These are phyloP conservation scores for Termitomyces titanicus DNA, from an alignment of 768 basidiomycete species.

Conservation along the genomic window DNA sequence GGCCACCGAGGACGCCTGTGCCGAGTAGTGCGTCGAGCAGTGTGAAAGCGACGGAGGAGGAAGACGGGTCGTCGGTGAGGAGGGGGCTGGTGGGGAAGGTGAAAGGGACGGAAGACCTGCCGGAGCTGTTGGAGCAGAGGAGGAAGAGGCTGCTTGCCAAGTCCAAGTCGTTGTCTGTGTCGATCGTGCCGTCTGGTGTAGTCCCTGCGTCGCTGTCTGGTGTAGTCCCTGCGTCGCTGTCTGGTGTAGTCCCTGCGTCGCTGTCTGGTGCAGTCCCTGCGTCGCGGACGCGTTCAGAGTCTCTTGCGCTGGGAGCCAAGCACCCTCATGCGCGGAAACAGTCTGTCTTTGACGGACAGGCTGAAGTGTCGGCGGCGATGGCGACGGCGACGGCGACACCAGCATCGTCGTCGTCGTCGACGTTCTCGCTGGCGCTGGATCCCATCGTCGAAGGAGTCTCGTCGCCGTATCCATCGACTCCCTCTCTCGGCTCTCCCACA, in stretches of 20 bases:
- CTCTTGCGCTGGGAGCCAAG: constrained; percentile 49
- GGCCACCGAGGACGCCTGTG: constrained; percentile 33
- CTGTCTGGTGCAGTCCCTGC: too few species aligned
- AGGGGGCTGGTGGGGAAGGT: constrained; percentile 56
- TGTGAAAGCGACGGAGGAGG: too few species aligned
- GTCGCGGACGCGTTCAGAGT: constrained; percentile 47
- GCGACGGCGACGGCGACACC: constrained; percentile 27
- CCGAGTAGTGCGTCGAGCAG: constrained; percentile 16
- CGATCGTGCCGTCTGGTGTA: constrained; percentile 52
- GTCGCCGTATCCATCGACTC: constrained; percentile 32
- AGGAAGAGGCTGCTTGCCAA: constrained; percentile 52
- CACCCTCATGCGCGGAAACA: constrained; percentile 80
- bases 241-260: too few species aligned
- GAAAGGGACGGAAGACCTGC: constrained; percentile 25
- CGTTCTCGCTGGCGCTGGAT: constrained; percentile 46
- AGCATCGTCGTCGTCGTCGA: constrained; percentile 42
- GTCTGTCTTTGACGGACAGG: constrained; percentile 55
- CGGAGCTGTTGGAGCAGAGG: constrained; percentile 49
- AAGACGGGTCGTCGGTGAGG: constrained; percentile 32
- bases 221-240: too few species aligned
- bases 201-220: too few species aligned
- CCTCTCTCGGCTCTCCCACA: constrained; percentile 33
- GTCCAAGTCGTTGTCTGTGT: constrained; percentile 68
- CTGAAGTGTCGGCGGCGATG: constrained; percentile 28
- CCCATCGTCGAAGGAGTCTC: constrained; percentile 38